These are phyloP conservation scores for Lanzia echinophila DNA, from an alignment of 2,329 filamentous ascomycete genomes.

Conservation along the genomic window DNA sequence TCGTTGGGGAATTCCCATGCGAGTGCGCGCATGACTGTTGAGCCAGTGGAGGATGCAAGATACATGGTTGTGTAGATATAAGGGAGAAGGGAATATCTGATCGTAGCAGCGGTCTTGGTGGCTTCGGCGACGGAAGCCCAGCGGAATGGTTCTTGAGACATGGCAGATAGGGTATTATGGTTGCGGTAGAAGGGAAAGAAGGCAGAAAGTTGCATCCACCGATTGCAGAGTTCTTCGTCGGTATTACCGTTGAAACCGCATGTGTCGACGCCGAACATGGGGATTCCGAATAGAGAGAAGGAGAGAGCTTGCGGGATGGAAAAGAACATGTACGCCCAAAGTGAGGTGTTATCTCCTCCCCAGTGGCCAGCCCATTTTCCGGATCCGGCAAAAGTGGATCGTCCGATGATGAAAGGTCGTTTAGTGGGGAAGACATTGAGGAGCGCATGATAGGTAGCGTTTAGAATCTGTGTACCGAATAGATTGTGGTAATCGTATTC, in stretches of 20 bases:
- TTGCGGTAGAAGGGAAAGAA: slow-evolving; percentile 78
- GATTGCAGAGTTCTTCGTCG: slow-evolving; percentile 62
- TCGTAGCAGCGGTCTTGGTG: slow-evolving; percentile 58
- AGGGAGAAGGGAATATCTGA: slow-evolving; percentile 64
- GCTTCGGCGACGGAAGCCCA: slow-evolving; percentile 63
- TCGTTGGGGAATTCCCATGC: slow-evolving; percentile 71
- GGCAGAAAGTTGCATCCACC: slow-evolving; percentile 67
- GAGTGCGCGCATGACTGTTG: slow-evolving; percentile 65
- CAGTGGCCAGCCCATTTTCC: slow-evolving; percentile 75
- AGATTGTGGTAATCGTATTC: slow-evolving; percentile 85
- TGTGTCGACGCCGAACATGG: slow-evolving; percentile 68
- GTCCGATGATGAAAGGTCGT: slow-evolving; percentile 77
- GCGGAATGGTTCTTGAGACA: slow-evolving; percentile 63
- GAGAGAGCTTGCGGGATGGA: slow-evolving; percentile 72
- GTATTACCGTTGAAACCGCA: slow-evolving; percentile 65
- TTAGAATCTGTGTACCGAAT: slow-evolving; percentile 67
- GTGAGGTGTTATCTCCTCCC: slow-evolving; percentile 69
- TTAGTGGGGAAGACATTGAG: slow-evolving; percentile 43
- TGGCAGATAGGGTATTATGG: slow-evolving; percentile 58
- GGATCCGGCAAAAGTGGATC: slow-evolving; percentile 72
- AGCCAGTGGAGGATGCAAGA: slow-evolving; percentile 56
- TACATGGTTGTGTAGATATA: slow-evolving; percentile 74
- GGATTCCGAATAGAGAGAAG: slow-evolving; percentile 68
- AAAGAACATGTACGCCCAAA: slow-evolving; percentile 68
- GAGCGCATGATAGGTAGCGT: slow-evolving; percentile 56